Evolutionary conservation across 176 grass and related monocot genomes (phyloP), one percentile per base, ranked within the genome.

Genomic region (Hsuehochloa calcarea): DNA sequence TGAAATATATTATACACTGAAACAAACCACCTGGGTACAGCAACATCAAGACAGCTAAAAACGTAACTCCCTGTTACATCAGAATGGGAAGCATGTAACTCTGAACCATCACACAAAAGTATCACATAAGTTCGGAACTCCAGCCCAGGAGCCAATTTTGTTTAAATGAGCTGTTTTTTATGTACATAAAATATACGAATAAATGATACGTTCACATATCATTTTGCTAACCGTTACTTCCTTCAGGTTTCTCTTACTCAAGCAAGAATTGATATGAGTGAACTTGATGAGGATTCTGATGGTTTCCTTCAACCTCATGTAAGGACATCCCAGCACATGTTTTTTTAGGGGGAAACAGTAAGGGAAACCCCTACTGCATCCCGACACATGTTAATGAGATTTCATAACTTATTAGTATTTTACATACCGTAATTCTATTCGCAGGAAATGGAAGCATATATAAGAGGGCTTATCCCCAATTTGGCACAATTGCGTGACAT

Each of bases 181-280:
- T 25, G 3, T 31, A 31, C 12, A 31, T 31, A 6, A 0, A 0
- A 29, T 63, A 63, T 29, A 25, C 1, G 10, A 34, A 34, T 7
- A 64, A 34, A 26, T 40, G 22, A 25, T 17, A 27, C 27, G 69
- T 62, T 65, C 5, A 52, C 12, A 43, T 27, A 65, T 52, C 62
- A 74, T 61, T 78, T 61, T 77, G 8, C 17, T 79, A 86, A 51
- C 59, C 59, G 26, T 84, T 87, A 43, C 49, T 72, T 60, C 29
- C 65, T 77, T 55, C 88, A 99, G 96, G 96, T 99, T 86, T 99
- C 96, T 84, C 93, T 99, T 86, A 99, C 96, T 47, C 96, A 99
- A 89, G 96, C 96, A 88, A 94, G 96, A 80, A 99, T 99, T 73
- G 96, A 99, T 88, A 99, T 99, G 96, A 99, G 96, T 77, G 96